phyloP scores from a whole-genome alignment of 179 eudicot genomes.

The Beta corolliflora region DNA sequence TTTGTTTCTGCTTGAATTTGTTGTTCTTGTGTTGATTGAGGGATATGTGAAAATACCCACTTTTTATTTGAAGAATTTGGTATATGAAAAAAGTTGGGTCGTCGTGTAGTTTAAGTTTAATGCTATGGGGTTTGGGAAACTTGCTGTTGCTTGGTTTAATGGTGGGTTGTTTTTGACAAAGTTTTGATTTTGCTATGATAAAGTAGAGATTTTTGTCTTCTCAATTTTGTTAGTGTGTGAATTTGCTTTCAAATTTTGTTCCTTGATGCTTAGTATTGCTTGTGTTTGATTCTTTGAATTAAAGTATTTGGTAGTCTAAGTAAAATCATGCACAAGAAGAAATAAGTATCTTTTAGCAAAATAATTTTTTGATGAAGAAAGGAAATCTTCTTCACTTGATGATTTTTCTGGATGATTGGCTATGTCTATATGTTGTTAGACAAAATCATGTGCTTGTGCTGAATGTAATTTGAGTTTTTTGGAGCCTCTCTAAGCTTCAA shows the following conservation, averaged over 20 bases:
- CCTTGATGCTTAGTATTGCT: background rate
- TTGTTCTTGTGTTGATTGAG: slow-evolving; percentile 10
- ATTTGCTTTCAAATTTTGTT: background rate
- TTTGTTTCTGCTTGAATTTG: background rate
- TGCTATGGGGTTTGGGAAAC: background rate
- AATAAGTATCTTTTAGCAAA: too few species aligned
- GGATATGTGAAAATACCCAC: background rate
- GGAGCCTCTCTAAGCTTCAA: too few species aligned
- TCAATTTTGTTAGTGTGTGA: background rate
- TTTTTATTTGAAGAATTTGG: background rate
- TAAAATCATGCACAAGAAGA: too few species aligned
- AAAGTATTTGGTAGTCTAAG: background rate
- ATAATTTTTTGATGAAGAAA: too few species aligned
- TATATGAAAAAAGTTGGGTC: slow-evolving; percentile 3
- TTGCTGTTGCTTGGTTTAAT: background rate
- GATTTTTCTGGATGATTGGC: background rate
- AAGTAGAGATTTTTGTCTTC: background rate
- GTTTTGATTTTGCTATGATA: background rate
- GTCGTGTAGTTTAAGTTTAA: background rate
- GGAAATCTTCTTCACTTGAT: background rate
- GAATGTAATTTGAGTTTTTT: too few species aligned
- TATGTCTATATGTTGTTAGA: too few species aligned
- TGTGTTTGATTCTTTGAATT: background rate
- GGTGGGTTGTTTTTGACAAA: slow-evolving; percentile 3
- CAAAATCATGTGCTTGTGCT: background rate